Evolutionary conservation across 148 eudicot genomes (phyloP), one percentile per base, ranked within the genome.

Genomic region (Rhododendron henanense): DNA sequence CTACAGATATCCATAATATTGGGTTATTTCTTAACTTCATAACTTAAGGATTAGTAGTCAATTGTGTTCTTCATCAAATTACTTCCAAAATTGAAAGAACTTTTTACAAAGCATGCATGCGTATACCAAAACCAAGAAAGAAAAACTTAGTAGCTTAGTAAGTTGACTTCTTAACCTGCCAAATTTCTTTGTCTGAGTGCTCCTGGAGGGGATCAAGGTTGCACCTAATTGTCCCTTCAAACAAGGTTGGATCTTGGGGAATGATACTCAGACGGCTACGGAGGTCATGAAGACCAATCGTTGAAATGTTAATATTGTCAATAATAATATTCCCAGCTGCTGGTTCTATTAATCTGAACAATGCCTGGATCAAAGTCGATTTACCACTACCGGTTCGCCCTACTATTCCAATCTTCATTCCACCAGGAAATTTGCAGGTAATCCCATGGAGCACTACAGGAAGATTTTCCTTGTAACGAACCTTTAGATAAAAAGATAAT

Each of bases 331-430:
- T 93, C 41, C 99, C 99, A 86, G 93, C 92, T 55, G 78, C 92
- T 78, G 99, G 98, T 89, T 95, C 98, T 78, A 96, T 89, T 92
- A 95, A 88, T 82, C 99, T 94, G 85, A 96, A 96, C 69, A 96
- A 81, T 79, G 99, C 95, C 85, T 96, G 99, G 84, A 96, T 95
- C 87, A 96, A 77, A 86, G 99, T 95, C 41, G 99, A 96, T 89
- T 96, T 96, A 7, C 99, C 99, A 91, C 99, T 95, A 67, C 99
- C 98, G 63, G 99, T 96, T 21, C 99, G 96, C 57, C 99, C 99
- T 79, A 95, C 99, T 81, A 96, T 94, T 80, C 98, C 99, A 85
- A 94, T 95, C 89, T 95, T 96, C 88, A 88, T 92, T 48, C 98
- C 97, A 85, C 99, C 99, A 69, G 97, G 98, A 89, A 96, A 95